Base-by-base conservation (phyloP, 2,329 filamentous ascomycete species). In the Cladophialophora chaetospira region DNA sequence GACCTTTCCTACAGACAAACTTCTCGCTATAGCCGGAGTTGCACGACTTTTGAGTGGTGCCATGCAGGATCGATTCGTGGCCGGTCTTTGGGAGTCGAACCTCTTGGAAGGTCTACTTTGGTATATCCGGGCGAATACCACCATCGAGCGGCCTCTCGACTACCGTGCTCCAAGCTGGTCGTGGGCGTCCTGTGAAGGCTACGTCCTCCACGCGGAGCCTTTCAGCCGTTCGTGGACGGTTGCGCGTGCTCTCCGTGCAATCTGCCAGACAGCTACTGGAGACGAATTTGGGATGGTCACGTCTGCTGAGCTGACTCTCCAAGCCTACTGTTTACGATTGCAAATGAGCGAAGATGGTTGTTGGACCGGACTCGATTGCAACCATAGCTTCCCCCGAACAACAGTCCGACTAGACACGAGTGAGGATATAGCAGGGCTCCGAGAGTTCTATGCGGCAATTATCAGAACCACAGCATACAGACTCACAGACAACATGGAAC, bases 391-490 rank as follows among this genome's bases (percentile, higher is more conserved):
- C 15, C 56, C 56, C 1, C 51, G 42, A 5, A 21, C 55, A 4
- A 31, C 48, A 15, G 51, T 55, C 9, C 51, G 47, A 9, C 38
- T 59, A 2, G 56, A 59, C 31, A 40, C 51, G 2, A 52, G 29
- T 10, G 51, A 59, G 35, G 51, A 46, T 25, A 10, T 55, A 4
- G 25, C 35, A 9, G n/a, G 17, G 5, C 17, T 11, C n/a, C 28
- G 55, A 50, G 51, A 58, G 58, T 36, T 61, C 44, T 2, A 43
- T 25, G 63, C 60, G 17, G 58, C 52, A 4, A 64, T 66, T 59
- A 53, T 64, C 56, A 56, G 62, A 51, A 63, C 63, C 23, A 64
- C 54, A 26, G 56, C 60, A 36, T 66, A 65, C 43, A 60, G 63
- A 36, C 57, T 61, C 28, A 58, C 44, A 8, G 50, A 54, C 19